Evolutionary conservation across 2,329 filamentous ascomycete genomes (phyloP).

Genomic region (Zymoseptoria passerinii): DNA sequence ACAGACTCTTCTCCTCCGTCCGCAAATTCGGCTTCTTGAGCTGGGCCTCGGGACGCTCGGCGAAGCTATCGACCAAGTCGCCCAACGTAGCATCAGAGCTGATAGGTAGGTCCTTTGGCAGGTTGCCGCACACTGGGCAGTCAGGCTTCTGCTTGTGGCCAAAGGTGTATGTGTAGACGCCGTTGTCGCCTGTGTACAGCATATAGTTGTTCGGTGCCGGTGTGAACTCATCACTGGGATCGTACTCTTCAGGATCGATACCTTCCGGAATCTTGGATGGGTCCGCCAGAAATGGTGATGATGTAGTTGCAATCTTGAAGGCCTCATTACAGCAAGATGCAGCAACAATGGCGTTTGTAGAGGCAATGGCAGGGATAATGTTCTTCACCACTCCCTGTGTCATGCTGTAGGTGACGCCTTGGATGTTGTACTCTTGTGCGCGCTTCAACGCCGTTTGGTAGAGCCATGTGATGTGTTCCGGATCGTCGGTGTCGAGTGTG

Average conservation of each 20-base stretch:
- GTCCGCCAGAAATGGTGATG: conserved; percentile 69
- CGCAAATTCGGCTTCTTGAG: conserved; percentile 88
- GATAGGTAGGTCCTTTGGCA: conserved; percentile 66
- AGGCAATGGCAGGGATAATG: conserved; percentile 96
- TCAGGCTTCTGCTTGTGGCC: conserved; percentile 89
- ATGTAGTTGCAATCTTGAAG: conserved; percentile 80
- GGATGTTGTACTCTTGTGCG: conserved; percentile 80
- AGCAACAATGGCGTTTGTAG: conserved; percentile 93
- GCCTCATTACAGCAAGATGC: conserved; percentile 95
- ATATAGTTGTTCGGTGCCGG: conserved; percentile 66
- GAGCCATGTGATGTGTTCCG: conserved; percentile 95
- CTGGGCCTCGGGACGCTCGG: conserved; percentile 77
- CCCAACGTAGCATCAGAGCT: conserved; percentile 64
- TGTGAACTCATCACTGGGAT: conserved; percentile 14
- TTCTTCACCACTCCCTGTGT: conserved; percentile 99
- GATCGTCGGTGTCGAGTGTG: conserved; percentile 86
- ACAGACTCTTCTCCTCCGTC: conserved; percentile 72
- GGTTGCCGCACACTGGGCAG: conserved; percentile 85
- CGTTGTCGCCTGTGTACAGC: conserved; percentile 97
- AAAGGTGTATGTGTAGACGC: conserved; percentile 96
- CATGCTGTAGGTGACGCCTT: conserved; percentile 87
- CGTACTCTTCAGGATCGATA: conserved; percentile 16
- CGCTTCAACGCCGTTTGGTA: conserved; percentile 75
- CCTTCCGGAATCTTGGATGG: conserved; percentile 42
- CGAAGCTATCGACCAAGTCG: conserved; percentile 77